These are phyloP conservation scores for Talaromyces sp. DNA, from an alignment of 2,329 filamentous ascomycete genomes.

Conservation along the genomic window DNA sequence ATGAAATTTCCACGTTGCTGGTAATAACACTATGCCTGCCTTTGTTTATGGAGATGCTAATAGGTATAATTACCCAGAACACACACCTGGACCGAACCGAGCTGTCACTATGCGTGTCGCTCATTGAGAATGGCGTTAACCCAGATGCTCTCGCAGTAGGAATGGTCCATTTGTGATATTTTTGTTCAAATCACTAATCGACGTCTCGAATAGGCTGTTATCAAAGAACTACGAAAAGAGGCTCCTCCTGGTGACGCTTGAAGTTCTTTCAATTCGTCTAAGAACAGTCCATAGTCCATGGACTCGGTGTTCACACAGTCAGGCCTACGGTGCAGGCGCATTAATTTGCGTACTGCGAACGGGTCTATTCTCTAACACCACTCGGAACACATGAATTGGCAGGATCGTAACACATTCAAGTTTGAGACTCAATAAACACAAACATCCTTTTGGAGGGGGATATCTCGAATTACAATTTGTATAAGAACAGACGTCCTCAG, in stretches of 20 bases:
- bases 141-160: conserved; percentile 90
- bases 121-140: conserved; percentile 96
- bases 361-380: not conserved
- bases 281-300: not conserved
- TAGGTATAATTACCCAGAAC: conserved; percentile 56
- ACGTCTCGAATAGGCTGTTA: conserved; percentile 32
- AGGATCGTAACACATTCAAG: not conserved
- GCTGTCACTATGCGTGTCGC: conserved; percentile 87
- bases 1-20: conserved; percentile 44
- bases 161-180: not conserved
- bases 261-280: not conserved
- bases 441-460: conserved; percentile 2
- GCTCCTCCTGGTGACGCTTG: conserved; percentile 15
- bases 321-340: not conserved
- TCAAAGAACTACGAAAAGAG: conserved; percentile 41
- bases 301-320: not conserved
- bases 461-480: conserved; percentile 10
- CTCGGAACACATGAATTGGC: not conserved
- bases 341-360: not conserved
- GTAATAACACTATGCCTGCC: conserved; percentile 23
- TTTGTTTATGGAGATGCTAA: not conserved
- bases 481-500: not conserved
- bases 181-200: not conserved
- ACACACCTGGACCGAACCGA: conserved; percentile 87
- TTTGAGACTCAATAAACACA: not conserved